Base-by-base conservation (phyloP, 116 monocot species). In the Cymodocea nodosa region DNA sequence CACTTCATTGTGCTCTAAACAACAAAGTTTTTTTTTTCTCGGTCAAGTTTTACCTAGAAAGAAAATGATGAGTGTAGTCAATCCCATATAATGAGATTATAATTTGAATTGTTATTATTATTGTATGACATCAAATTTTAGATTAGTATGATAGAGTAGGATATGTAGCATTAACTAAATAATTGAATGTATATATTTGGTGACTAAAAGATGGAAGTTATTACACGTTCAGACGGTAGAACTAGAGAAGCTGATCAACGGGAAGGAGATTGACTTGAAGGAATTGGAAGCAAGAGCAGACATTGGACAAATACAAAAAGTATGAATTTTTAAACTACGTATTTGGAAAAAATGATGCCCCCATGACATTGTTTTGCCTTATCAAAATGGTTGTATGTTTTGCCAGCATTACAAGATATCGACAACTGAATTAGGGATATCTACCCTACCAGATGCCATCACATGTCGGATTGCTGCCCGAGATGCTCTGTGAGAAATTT, bases 401-500 rank as follows among this genome's bases (percentile, higher is more conserved):
- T 56, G 72, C 37, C 87, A 95, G 95, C 90, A 95, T 69, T 95
- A 87, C 59, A 95, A 90, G 67, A 89, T 90, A 66, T 56, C 83
- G 16, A 51, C 53, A 30, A 73, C 80, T 62, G 95, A 95, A 77
- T 59, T 95, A 15, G 77, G 51, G 55, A 82, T 87, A 77, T 95
- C 95, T 62, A 79, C 87, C 15, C 48, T 90, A 20, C 39, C 81
- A 62, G 83, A 95, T 70, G 90, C 95, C 57, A 87, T 84, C 63
- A 54, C 76, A 13, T 87, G 87, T 63, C 80, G 87, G 34, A 84
- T 92, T 70, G 92, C 87, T 62, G 79, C 80, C 2, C 78, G 82
- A 61, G 87, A 87, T 78, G 91, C 86, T 23, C 60, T 82, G 12
- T 86, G 64, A 78, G 66, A 65, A 62, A 39, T 37, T 62, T 37